Percentiles rank a stretch among this genome's conserved stretches.
phyloP scores from a whole-genome alignment of 192 early-diverging fungal species.

The Linnemannia exigua region DNA sequence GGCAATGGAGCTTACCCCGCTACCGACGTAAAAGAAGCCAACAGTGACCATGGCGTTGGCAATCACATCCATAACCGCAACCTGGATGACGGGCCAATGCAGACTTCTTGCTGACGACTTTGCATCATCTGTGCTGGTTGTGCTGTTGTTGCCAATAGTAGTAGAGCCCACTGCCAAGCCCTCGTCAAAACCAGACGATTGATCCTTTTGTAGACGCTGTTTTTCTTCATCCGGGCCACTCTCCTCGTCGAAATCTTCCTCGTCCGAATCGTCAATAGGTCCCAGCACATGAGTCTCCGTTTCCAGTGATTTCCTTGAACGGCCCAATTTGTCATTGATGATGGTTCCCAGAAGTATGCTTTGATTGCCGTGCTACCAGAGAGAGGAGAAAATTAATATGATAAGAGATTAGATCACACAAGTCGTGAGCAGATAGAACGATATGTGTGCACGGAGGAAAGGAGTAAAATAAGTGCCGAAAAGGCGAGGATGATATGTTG shows the following conservation, averaged over 20 bases:
- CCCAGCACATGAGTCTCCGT: neutral
- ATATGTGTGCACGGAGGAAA: neutral
- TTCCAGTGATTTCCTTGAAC: neutral
- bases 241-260: conserved; percentile 37
- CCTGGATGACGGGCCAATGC: conserved; percentile 49
- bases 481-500: neutral
- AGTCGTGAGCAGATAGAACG: neutral
- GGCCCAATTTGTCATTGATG: conserved; percentile 4
- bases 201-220: conserved; percentile 16
- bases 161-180: neutral
- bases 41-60: conserved; percentile 69
- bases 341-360: neutral
- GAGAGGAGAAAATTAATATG: neutral
- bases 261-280: conserved; percentile 22
- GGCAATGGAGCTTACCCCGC: conserved; percentile 67
- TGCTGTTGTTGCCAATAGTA: neutral
- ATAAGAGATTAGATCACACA: neutral
- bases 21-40: conserved; percentile 71
- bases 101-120: conserved; percentile 5
- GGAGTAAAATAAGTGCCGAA: neutral
- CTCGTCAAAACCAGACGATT: conserved; percentile 3
- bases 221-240: conserved; percentile 29
- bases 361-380: neutral
- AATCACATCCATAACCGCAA: conserved; percentile 64
- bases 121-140: neutral